Evolutionary conservation across 2,329 filamentous ascomycete genomes (phyloP).

Genomic region (Emmonsiellopsis sp.): DNA sequence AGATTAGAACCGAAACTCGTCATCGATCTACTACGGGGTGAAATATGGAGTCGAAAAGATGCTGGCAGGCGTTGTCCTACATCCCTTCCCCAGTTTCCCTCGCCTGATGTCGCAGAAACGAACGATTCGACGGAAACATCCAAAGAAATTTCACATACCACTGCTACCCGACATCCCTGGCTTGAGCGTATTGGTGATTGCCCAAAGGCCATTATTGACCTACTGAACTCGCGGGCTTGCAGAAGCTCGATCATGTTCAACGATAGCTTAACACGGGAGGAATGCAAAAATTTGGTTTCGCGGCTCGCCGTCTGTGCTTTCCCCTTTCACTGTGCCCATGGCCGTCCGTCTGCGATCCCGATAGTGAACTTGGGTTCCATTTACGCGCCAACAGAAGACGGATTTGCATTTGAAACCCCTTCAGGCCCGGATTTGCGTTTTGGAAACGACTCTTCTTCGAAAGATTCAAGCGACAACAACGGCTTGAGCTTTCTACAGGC

Average conservation of each 20-base stretch:
- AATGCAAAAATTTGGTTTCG: slow-evolving; percentile 31
- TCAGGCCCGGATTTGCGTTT: not conserved
- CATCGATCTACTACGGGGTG: slow-evolving; percentile 63
- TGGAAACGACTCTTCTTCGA: not conserved
- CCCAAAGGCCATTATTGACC: slow-evolving; percentile 64
- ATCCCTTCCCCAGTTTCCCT: not conserved
- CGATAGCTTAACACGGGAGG: slow-evolving; percentile 28
- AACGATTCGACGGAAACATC: not conserved
- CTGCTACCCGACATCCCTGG: slow-evolving; percentile 37
- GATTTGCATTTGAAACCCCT: not conserved
- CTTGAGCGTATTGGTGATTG: slow-evolving; percentile 57
- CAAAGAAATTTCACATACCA: not conserved
- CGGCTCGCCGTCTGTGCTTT: slow-evolving; percentile 35
- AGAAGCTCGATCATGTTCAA: slow-evolving; percentile 45
- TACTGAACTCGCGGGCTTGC: slow-evolving; percentile 42
- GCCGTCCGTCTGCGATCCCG: slow-evolving; percentile 40
- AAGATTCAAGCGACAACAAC: not conserved
- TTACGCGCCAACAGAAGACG: not conserved
- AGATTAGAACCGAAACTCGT: slow-evolving; percentile 61
- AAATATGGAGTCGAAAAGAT: slow-evolving; percentile 60
- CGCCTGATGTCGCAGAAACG: not conserved
- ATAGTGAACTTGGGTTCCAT: slow-evolving; percentile 25
- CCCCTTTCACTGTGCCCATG: slow-evolving; percentile 44
- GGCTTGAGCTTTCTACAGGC: not conserved
- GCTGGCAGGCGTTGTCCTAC: slow-evolving; percentile 14